phyloP scores from a whole-genome alignment of 108 stramenopile genomes.

The Mayamaea pseudoterrestris region DNA sequence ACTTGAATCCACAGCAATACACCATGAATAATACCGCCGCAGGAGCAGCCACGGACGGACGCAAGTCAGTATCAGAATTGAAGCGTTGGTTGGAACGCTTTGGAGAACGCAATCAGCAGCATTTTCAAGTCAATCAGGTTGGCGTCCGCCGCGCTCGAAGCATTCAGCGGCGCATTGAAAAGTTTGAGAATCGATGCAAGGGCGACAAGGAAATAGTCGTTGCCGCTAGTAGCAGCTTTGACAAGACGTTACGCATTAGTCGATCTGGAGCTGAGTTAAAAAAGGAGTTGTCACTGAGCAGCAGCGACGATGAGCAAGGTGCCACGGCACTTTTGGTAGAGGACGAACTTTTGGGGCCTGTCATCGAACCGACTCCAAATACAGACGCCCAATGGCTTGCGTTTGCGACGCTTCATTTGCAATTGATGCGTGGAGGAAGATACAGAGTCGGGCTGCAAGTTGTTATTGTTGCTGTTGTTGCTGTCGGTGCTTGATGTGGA shows the following conservation, averaged over 20 bases:
- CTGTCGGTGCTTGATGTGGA: too few species aligned
- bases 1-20: too few species aligned
- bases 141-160: not conserved
- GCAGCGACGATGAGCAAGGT: not conserved
- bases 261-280: not conserved
- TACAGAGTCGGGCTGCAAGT: too few species aligned
- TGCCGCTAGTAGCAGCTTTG: not conserved
- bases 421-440: too few species aligned
- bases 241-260: not conserved
- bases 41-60: too few species aligned
- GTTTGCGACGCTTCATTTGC: conserved; percentile 11
- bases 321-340: not conserved
- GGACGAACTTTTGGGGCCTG: not conserved
- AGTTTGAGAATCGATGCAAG: not conserved
- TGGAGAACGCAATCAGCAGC: conserved; percentile 1
- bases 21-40: too few species aligned
- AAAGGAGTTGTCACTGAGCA: not conserved
- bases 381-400: conserved; percentile 6
- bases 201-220: not conserved
- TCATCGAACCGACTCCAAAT: not conserved
- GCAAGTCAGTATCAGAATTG: too few species aligned
- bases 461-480: too few species aligned
- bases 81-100: not conserved
- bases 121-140: conserved; percentile 1
- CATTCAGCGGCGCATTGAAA: not conserved